phyloP scores from a whole-genome alignment of 129 eudicot species.

The Erigeron canadensis region DNA sequence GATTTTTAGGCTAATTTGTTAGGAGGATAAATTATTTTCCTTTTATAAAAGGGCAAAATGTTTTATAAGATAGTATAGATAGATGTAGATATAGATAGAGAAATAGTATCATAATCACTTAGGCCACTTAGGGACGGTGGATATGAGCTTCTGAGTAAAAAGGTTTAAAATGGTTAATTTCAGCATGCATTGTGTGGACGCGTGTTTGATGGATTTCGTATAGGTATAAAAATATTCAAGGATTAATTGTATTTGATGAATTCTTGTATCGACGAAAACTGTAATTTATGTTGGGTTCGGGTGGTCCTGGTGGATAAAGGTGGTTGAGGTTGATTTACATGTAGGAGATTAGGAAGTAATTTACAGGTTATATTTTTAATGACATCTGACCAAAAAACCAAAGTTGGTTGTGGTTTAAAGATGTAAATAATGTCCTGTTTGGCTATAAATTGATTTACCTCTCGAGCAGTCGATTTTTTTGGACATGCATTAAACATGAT shows the following conservation, averaged over 20 bases:
- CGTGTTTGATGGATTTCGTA: neutral
- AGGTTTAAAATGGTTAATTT: no score
- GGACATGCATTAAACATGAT: neutral
- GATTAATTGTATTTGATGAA: no score
- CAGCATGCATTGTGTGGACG: no score
- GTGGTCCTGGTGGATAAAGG: neutral
- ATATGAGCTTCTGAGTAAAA: no score
- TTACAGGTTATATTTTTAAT: neutral
- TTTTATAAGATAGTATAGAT: no score
- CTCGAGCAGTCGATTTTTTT: conserved; percentile 7
- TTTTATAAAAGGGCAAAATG: no score
- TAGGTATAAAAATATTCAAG: no score
- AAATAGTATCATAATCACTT: no score
- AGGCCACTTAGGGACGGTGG: no score
- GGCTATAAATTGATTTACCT: neutral
- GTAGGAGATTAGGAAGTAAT: neutral
- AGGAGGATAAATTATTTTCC: no score
- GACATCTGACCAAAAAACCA: neutral
- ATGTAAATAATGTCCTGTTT: neutral
- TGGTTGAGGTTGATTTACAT: neutral
- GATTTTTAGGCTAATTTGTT: no score
- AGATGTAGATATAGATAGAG: no score
- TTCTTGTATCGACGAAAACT: neutral
- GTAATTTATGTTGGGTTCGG: neutral
- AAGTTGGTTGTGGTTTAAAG: conserved; percentile 8